Evolutionary conservation across 768 basidiomycete species (phyloP).

Genomic region (Sarcomyxa edulis): DNA sequence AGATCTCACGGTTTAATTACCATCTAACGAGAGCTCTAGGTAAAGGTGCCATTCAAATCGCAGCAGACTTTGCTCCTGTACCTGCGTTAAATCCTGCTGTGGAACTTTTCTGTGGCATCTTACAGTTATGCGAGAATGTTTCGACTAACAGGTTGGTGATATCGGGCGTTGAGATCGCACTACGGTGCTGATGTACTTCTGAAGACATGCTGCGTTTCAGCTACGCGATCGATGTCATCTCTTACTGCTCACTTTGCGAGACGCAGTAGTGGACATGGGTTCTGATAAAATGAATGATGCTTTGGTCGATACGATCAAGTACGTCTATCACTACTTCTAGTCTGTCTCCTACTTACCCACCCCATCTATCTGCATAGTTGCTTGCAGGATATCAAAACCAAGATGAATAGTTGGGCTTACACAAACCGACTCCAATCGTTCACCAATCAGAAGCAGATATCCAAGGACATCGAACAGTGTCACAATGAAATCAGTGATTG

Average conservation of each 20-base stretch:
- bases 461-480: constrained; percentile 37
- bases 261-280: constrained; percentile 26
- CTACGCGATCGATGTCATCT: constrained; percentile 11
- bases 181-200: constrained; percentile 23
- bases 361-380: constrained; percentile 13
- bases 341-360: too few species aligned
- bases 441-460: constrained; percentile 38
- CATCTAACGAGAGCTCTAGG: too few species aligned
- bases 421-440: constrained; percentile 36
- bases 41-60: constrained; percentile 35
- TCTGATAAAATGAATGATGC: constrained; percentile 24
- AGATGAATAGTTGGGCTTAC: constrained; percentile 40
- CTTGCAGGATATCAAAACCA: constrained; percentile 27
- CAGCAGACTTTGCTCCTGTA: constrained; percentile 42
- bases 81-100: constrained; percentile 41
- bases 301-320: constrained; percentile 26
- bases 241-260: constrained; percentile 6
- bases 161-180: neutral
- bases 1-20: too few species aligned
- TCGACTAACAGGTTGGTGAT: constrained; percentile 37
- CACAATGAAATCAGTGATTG: constrained; percentile 41
- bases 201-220: constrained; percentile 7
- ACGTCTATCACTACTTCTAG: constrained; percentile 16
- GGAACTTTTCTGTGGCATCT: constrained; percentile 35
- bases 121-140: constrained; percentile 43